Percentiles rank a stretch among this genome's conserved stretches.
These are phyloP conservation scores for Arthrocladium fulminans DNA, from an alignment of 2,329 filamentous ascomycete species.

Conservation along the genomic window DNA sequence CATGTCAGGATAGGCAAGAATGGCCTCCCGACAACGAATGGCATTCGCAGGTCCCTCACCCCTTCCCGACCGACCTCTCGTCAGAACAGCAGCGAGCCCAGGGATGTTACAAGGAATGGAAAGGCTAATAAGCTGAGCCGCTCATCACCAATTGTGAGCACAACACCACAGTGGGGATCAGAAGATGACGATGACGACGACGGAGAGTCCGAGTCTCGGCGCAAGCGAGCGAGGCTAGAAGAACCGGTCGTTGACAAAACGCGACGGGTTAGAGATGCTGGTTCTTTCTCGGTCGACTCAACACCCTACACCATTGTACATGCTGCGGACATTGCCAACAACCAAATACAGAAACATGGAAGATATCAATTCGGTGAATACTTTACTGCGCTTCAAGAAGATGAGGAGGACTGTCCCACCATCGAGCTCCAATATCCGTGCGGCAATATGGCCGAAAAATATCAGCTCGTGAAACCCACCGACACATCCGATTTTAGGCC, in stretches of 20 bases:
- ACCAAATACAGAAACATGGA: slow-evolving; percentile 31
- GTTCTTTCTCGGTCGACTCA: slow-evolving; percentile 37
- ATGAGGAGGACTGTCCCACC: slow-evolving; percentile 35
- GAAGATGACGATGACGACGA: slow-evolving; percentile 26
- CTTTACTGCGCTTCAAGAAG: slow-evolving; percentile 41
- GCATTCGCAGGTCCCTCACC: slow-evolving; percentile 17
- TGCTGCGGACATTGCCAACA: slow-evolving; percentile 39
- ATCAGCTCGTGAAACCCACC: slow-evolving; percentile 69
- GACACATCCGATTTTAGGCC: slow-evolving; percentile 58
- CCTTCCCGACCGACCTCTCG: slow-evolving; percentile 16
- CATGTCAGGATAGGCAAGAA: slow-evolving; percentile 2
- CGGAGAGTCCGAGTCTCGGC: slow-evolving; percentile 20
- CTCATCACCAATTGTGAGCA: slow-evolving; percentile 20
- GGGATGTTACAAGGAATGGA: slow-evolving; percentile 17
- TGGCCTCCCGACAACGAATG: slow-evolving; percentile 3
- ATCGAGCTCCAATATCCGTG: slow-evolving; percentile 80
- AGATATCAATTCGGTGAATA: slow-evolving; percentile 22
- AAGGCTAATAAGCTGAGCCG: slow-evolving; percentile 13
- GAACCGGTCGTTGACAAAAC: slow-evolving; percentile 36
- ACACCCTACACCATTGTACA: slow-evolving; percentile 38
- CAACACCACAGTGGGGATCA: slow-evolving; percentile 22
- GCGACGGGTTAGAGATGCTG: slow-evolving; percentile 36
- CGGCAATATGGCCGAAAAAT: slow-evolving; percentile 56
- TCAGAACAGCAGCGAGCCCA: slow-evolving; percentile 19
- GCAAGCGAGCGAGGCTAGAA: slow-evolving; percentile 34